Conservation (phyloP, 345 rosid species). For the Acer saccharum region DNA sequence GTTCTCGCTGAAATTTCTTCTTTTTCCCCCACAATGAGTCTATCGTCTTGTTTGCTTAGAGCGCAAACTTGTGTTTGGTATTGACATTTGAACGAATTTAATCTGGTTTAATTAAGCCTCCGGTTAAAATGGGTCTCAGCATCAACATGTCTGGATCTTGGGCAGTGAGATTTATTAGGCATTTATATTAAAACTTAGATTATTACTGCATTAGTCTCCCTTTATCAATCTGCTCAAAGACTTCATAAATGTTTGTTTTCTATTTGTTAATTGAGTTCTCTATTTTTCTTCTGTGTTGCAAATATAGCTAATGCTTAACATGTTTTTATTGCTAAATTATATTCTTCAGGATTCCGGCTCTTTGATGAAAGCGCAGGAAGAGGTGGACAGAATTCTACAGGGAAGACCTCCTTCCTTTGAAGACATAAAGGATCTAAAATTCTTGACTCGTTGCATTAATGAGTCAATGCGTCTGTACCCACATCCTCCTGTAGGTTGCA, state of each 20-base stretch:
- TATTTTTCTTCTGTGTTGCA: not conserved
- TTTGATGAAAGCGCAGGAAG: constrained; percentile 77
- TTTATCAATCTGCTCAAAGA: not conserved
- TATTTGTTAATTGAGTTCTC: not conserved
- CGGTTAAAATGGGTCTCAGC: not conserved
- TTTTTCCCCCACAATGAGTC: not conserved
- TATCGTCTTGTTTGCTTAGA: not conserved
- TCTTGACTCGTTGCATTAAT: constrained; percentile 75
- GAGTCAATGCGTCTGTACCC: constrained; percentile 96
- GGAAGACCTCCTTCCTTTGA: constrained; percentile 78
- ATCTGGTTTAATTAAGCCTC: not conserved
- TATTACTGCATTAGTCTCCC: not conserved
- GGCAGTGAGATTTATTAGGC: not conserved
- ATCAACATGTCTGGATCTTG: not conserved
- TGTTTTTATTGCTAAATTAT: constrained; percentile 4
- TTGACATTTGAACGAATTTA: not conserved
- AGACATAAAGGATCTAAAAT: constrained; percentile 80
- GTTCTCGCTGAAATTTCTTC: not conserved
- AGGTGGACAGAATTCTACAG: constrained; percentile 77
- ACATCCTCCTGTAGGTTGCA: constrained; percentile 90
- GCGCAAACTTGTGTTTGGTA: not conserved
- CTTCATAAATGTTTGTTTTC: not conserved
- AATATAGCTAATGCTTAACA: not conserved
- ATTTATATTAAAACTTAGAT: not conserved
- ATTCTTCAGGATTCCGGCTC: constrained; percentile 52